Evolutionary conservation across 371 early-diverging fungal genomes (phyloP).

Genomic region (Nosema muscidifuracis): DNA sequence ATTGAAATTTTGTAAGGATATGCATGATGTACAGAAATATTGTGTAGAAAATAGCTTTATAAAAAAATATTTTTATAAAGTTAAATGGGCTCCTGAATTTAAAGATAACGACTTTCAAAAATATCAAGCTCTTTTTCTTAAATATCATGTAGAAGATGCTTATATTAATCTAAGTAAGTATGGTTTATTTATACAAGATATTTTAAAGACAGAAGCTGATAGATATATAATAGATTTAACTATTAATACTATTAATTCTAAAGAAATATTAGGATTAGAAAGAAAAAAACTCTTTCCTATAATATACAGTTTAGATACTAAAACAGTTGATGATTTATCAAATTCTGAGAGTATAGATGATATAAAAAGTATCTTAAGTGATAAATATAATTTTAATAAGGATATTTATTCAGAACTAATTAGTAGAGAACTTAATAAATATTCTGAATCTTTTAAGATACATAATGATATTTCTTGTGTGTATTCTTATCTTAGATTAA

Average conservation of each 20-base stretch:
- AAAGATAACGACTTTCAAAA: slow-evolving; percentile 51
- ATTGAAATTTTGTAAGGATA: slow-evolving; percentile 52
- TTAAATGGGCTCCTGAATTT: slow-evolving; percentile 47
- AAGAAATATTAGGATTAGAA: no score
- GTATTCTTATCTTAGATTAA: slow-evolving; percentile 84
- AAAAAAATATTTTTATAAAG: slow-evolving; percentile 44
- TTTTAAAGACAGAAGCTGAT: slow-evolving; percentile 57
- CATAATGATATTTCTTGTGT: slow-evolving; percentile 55
- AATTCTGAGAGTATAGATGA: slow-evolving; percentile 50
- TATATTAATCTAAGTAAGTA: slow-evolving; percentile 15
- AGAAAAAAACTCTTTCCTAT: slow-evolving; percentile 44
- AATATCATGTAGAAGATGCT: slow-evolving; percentile 45
- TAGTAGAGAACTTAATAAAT: slow-evolving; percentile 42
- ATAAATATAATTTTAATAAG: slow-evolving; percentile 16
- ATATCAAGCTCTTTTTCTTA: slow-evolving; percentile 42
- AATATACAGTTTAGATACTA: slow-evolving; percentile 29
- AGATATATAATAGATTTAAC: slow-evolving; percentile 58
- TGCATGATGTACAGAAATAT: slow-evolving; percentile 57
- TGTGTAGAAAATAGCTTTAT: slow-evolving; percentile 59
- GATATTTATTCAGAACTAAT: slow-evolving; percentile 16
- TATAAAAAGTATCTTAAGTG: slow-evolving; percentile 42
- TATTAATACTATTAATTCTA: slow-evolving; percentile 42
- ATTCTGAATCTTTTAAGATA: slow-evolving; percentile 51
- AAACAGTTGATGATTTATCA: slow-evolving; percentile 20
- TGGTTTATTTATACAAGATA: slow-evolving; percentile 46